These are phyloP conservation scores for Leptographium galeiforme DNA, from an alignment of 2,329 filamentous ascomycete genomes.

Conservation along the genomic window DNA sequence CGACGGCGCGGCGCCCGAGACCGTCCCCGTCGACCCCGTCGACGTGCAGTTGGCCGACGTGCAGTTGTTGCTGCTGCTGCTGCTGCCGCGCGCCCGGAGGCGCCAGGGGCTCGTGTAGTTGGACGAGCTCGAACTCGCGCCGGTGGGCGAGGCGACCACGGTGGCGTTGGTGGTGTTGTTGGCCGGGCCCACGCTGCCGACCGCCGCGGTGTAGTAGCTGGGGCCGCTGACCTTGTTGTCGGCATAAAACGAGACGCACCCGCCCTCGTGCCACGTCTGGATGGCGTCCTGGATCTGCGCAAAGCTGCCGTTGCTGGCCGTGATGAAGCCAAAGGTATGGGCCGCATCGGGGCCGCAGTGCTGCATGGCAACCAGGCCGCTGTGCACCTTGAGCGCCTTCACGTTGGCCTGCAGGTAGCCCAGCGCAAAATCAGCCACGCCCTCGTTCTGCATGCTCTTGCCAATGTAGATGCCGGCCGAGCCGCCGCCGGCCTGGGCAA, in stretches of 20 bases:
- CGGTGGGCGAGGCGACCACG: background rate
- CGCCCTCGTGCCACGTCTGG: background rate
- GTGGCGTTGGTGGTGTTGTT: background rate
- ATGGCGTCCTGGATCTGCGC: background rate
- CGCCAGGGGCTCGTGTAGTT: too few relatives aligned
- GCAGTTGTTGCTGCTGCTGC: too few relatives aligned
- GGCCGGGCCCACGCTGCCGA: background rate
- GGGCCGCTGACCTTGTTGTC: too few relatives aligned
- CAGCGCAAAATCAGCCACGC: too few relatives aligned
- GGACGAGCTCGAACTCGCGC: background rate
- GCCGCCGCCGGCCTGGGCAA: too few relatives aligned
- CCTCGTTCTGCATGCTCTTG: too few relatives aligned
- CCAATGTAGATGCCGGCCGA: too few relatives aligned
- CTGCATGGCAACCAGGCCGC: background rate
- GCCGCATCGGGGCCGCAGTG: background rate
- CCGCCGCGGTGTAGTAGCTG: background rate
- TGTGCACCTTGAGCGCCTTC: too few relatives aligned
- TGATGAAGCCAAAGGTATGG: background rate
- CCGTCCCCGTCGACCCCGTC: too few relatives aligned
- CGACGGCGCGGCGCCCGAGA: conserved; percentile 21
- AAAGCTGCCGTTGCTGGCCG: background rate
- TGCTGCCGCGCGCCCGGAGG: background rate
- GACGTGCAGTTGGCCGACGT: too few relatives aligned
- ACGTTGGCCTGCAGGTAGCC: too few relatives aligned
- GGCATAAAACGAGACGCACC: background rate